Percentiles rank a stretch among this genome's conserved stretches.
phyloP scores from a whole-genome alignment of 305 asterid species.

The Fraxinus angustifolia region DNA sequence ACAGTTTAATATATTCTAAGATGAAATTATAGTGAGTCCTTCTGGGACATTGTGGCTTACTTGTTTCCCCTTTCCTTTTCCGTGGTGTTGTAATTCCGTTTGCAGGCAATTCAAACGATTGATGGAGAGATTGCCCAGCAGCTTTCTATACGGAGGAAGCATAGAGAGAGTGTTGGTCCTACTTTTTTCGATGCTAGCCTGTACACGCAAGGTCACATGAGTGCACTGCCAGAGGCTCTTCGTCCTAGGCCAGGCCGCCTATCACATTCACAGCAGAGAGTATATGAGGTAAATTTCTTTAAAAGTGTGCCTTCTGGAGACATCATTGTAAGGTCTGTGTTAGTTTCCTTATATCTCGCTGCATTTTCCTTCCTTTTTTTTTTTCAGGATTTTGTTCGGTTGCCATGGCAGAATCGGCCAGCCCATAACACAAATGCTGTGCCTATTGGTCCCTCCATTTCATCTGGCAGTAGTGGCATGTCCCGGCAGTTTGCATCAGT shows the following conservation, averaged over 20 bases:
- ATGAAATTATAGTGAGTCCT: not conserved
- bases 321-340: not conserved
- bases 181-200: constrained; percentile 61
- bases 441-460: constrained; percentile 62
- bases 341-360: not conserved
- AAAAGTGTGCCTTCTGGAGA: not conserved
- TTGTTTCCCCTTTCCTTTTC: not conserved
- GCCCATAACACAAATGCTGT: constrained; percentile 62
- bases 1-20: not conserved
- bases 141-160: constrained; percentile 68
- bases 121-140: constrained; percentile 89
- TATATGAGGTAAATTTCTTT: constrained; percentile 67
- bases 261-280: constrained; percentile 91
- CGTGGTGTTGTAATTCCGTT: constrained; percentile 8
- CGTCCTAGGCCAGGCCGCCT: constrained; percentile 95
- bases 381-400: constrained; percentile 81
- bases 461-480: constrained; percentile 53
- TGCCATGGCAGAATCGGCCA: constrained; percentile 89
- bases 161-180: constrained; percentile 73
- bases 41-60: not conserved
- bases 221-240: constrained; percentile 83
- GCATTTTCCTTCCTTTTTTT: not conserved
- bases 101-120: constrained; percentile 88
- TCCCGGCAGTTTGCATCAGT: constrained; percentile 54
- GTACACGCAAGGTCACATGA: constrained; percentile 72